Conservation (phyloP, 2,329 filamentous ascomycete species). For the Alternaria alternata region DNA sequence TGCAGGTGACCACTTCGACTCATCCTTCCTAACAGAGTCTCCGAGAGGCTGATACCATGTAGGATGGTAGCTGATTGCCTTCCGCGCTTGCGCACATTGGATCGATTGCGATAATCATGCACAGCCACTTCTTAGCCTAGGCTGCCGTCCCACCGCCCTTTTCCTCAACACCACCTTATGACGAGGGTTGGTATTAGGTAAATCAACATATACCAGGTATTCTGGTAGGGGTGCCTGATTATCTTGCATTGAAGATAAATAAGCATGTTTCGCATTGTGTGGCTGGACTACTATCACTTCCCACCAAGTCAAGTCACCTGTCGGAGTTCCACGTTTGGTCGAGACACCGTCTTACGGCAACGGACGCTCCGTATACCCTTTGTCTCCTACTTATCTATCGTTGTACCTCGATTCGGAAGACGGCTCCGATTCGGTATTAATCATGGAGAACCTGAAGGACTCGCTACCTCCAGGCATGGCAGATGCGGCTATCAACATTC, state of each 20-base stretch:
- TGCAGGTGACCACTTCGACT: not conserved
- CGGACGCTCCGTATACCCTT: not conserved
- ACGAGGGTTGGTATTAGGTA: not conserved
- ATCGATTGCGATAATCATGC: not conserved
- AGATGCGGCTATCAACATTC: constrained; percentile 7
- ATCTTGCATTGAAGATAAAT: not conserved
- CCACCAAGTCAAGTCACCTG: not conserved
- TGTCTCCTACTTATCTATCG: no score
- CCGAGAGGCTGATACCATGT: not conserved
- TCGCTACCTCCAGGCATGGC: constrained; percentile 10
- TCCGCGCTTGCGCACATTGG: not conserved
- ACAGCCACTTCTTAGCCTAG: constrained; percentile 1
- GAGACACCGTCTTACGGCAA: not conserved
- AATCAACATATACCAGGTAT: not conserved
- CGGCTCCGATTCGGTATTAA: not conserved
- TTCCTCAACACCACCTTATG: not conserved
- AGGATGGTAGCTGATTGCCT: not conserved
- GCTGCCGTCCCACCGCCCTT: constrained; percentile 3
- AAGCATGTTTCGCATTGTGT: not conserved
- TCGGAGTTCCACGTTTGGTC: not conserved
- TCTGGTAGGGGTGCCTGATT: not conserved
- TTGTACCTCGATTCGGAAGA: not conserved
- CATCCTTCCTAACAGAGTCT: not conserved
- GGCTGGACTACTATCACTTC: not conserved
- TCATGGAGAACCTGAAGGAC: constrained; percentile 2